phyloP scores from a whole-genome alignment of 108 stramenopile genomes.

The Conticribra weissflogii region DNA sequence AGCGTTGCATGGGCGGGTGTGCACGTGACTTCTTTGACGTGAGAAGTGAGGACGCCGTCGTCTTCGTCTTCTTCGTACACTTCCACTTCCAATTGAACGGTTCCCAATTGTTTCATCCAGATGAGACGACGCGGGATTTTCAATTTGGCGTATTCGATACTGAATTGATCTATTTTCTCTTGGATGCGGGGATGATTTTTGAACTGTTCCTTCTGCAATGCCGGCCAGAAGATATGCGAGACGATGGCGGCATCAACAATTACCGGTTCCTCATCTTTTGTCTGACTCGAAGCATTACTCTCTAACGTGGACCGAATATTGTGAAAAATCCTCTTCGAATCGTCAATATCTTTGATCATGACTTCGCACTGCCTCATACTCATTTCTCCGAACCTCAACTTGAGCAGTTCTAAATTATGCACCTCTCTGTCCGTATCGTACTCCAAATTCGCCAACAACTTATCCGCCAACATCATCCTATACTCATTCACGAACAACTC shows the following conservation, averaged over 20 bases:
- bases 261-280: constrained; percentile 28
- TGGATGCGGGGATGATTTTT: constrained; percentile 85
- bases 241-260: constrained; percentile 90
- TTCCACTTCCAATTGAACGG: constrained; percentile 91
- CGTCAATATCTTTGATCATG: constrained; percentile 97
- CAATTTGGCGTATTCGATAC: constrained; percentile 73
- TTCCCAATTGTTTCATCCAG: constrained; percentile 88
- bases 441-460: constrained; percentile 84
- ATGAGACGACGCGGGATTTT: constrained; percentile 94
- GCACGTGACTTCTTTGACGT: constrained; percentile 80
- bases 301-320: constrained; percentile 74
- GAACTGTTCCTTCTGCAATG: constrained; percentile 80
- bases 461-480: constrained; percentile 95
- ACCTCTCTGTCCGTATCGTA: constrained; percentile 94
- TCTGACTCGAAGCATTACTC: constrained; percentile 37
- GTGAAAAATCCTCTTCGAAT: constrained; percentile 89
- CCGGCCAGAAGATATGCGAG: constrained; percentile 97
- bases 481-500: constrained; percentile 98
- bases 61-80: constrained; percentile 63
- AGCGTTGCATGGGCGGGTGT: constrained; percentile 90
- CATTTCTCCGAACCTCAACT: constrained; percentile 93
- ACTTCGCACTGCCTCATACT: constrained; percentile 95
- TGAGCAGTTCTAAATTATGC: constrained; percentile 94
- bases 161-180: constrained; percentile 69
- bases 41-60: constrained; percentile 51